phyloP scores from a whole-genome alignment of 202 grass and related monocot genomes.

The Hordeum pubiflorum region DNA sequence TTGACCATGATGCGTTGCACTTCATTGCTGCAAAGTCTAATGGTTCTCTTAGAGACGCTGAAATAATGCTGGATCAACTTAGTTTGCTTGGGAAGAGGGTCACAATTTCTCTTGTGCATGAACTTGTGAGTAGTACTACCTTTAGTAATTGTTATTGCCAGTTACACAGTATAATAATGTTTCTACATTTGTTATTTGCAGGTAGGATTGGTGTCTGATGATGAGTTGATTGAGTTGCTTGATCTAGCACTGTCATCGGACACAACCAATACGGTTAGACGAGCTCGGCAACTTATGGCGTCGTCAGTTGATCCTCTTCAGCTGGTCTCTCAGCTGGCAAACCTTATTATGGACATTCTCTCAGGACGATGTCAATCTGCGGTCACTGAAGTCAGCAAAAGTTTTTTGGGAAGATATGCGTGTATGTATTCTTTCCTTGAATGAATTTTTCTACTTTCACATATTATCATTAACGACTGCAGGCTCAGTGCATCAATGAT shows the following conservation, averaged over 20 bases:
- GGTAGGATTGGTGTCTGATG: slow-evolving; percentile 93
- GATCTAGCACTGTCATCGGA: slow-evolving; percentile 90
- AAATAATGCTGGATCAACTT: slow-evolving; percentile 98
- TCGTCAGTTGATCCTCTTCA: slow-evolving; percentile 88
- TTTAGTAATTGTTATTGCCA: neutral
- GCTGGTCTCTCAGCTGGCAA: slow-evolving; percentile 95
- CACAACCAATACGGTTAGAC: slow-evolving; percentile 84
- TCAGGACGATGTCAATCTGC: slow-evolving; percentile 67
- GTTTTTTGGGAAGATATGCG: slow-evolving; percentile 77
- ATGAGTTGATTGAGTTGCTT: slow-evolving; percentile 85
- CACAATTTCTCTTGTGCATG: slow-evolving; percentile 92
- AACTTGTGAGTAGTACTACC: slow-evolving; percentile 71
- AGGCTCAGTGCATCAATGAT: neutral
- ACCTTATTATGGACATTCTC: slow-evolving; percentile 99
- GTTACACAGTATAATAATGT: slow-evolving; percentile 9
- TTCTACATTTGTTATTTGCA: slow-evolving; percentile 42
- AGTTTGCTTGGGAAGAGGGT: slow-evolving; percentile 89
- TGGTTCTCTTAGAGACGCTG: slow-evolving; percentile 88
- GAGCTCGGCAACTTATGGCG: slow-evolving; percentile 86
- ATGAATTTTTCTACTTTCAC: neutral
- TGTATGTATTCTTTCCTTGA: slow-evolving; percentile 38
- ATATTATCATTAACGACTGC: neutral
- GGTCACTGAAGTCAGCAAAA: slow-evolving; percentile 79
- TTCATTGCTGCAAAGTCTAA: slow-evolving; percentile 88
- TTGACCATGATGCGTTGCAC: slow-evolving; percentile 78